phyloP scores from a whole-genome alignment of 2,329 filamentous ascomycete genomes.

The Ceratocystiopsis sp. region DNA sequence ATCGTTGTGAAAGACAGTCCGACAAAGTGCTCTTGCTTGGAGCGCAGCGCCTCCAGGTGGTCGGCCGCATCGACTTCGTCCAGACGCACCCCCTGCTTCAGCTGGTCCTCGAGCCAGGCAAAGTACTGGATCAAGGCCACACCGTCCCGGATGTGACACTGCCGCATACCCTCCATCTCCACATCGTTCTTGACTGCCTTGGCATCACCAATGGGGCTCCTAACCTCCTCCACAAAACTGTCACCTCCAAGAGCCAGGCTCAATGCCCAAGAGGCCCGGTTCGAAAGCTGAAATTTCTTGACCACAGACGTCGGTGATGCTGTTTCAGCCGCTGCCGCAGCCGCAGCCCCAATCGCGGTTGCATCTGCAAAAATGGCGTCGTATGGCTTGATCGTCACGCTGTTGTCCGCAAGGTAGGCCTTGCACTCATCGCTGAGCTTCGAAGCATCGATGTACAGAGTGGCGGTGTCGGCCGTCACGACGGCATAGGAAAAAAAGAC shows the following conservation, averaged over 20 bases:
- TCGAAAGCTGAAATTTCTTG: slow-evolving; percentile 71
- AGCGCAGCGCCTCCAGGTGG: slow-evolving; percentile 64
- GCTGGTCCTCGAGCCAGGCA: slow-evolving; percentile 86
- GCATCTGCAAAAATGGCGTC: slow-evolving; percentile 64
- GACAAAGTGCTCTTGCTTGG: slow-evolving; percentile 55
- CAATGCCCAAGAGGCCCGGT: slow-evolving; percentile 82
- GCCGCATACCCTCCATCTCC: slow-evolving; percentile 82
- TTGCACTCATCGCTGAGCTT: slow-evolving; percentile 57
- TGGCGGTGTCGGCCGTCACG: slow-evolving; percentile 59
- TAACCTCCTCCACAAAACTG: slow-evolving; percentile 64
- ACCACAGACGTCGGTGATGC: slow-evolving; percentile 7
- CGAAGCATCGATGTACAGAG: slow-evolving; percentile 66
- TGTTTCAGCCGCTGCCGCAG: slow-evolving; percentile 15
- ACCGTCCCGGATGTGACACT: slow-evolving; percentile 86
- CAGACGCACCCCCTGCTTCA: slow-evolving; percentile 54
- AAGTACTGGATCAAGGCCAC: slow-evolving; percentile 85
- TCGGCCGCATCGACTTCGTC: slow-evolving; percentile 89
- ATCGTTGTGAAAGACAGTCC: slow-evolving; percentile 93
- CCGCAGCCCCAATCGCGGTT: slow-evolving; percentile 34
- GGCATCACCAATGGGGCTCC: slow-evolving; percentile 75
- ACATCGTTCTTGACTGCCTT: slow-evolving; percentile 90
- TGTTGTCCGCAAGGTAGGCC: slow-evolving; percentile 49
- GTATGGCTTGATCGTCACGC: slow-evolving; percentile 67
- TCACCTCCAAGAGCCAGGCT: slow-evolving; percentile 75
- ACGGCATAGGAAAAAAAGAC: slow-evolving; percentile 97